Evolutionary conservation across 202 grass and related monocot species (phyloP), one percentile per base, ranked within the genome.

Genomic region (Dendrocalamus latiflorus): DNA sequence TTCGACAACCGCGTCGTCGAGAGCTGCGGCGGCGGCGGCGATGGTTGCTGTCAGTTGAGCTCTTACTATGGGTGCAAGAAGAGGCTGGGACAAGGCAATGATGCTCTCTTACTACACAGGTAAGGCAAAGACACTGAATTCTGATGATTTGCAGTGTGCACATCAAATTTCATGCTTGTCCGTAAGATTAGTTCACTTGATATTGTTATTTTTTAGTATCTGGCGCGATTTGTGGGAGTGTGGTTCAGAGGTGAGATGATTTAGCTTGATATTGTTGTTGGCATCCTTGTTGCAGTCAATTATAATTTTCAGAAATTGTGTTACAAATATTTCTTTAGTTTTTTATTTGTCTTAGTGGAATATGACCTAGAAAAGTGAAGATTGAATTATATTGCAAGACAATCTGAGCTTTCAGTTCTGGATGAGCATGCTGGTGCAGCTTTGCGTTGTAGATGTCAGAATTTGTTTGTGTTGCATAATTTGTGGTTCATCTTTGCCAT

Each of bases 41-140:
- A 34, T 45, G 74, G 65, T 71, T 81, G 83, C 71, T 47, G 80
- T 50, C 77, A 85, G 37, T 65, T 91, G 81, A 87, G 60, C 78
- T 85, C 66, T 49, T 81, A 88, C 73, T 67, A 71, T 79, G 88
- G 57, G 53, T 91, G 90, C 86, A 89, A 89, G 57, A 86, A 85
- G 49, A 65, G 64, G 17, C 36, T 81, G 38, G 89, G 56, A 5
- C 80, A 77, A 82, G 70, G 58, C 75, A 64, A 77, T 36, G 72
- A 72, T 26, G 44, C 65, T 47, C 25, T 72, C 45, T 57, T 78
- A 20, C 28, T 80, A 69, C 74, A 39, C 4, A 84, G 80, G 80
- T 79, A 41, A 39, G 26, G 10, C 16, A 22, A 76, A 11, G 3
- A n/a, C 3, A 53, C 55, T 48, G 26, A 7, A 50, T 14, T 53